Evolutionary conservation across 129 eudicot species (phyloP), one percentile per base, ranked within the genome.

Genomic region (Dittrichia graveolens): DNA sequence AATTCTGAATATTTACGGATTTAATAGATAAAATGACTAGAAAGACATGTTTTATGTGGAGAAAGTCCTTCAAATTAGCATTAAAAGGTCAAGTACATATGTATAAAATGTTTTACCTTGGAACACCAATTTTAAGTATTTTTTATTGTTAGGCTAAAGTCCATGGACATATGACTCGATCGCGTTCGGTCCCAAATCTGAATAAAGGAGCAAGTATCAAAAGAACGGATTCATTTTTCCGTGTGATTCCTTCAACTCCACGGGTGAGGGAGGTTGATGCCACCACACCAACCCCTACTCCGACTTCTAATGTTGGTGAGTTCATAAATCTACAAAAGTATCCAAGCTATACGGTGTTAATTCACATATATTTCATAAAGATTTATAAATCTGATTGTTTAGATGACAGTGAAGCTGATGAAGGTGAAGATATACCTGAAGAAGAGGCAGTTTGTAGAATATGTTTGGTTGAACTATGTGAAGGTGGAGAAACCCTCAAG

Each of bases 361-460:
- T n/a, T 15, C 34, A 67, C 46, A 54, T 42, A 3, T 34, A 40
- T 15, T 31, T 65, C 68, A 55, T 55, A 45, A 52, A 54, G 41
- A 55, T 65, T 2, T 61, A 19, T 59, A 2, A 35, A 56, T 52
- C 14, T 50, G 24, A 50, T 34, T 43, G 40, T 61, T 13, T 83
- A 92, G 98, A 87, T 45, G 81, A 80, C 15, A 70, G 65, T 48
- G 92, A 85, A 76, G 34, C 14, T 42, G 81, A 47, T 42, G 80
- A 72, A 13, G 90, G 87, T 35, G 96, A 89, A 81, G 96, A 93
- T 81, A 93, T 93, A 83, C 90, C 98, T 8, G 95, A 89, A 82
- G 98, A 93, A 61, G 98, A 90, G 64, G 98, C 96, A 5, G 98
- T 93, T 85, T 93, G 98, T 76, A 80, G 98, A 67, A 89, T 89